Evolutionary conservation across 345 rosid species (phyloP).

Genomic region (Melaleuca quinquenervia): DNA sequence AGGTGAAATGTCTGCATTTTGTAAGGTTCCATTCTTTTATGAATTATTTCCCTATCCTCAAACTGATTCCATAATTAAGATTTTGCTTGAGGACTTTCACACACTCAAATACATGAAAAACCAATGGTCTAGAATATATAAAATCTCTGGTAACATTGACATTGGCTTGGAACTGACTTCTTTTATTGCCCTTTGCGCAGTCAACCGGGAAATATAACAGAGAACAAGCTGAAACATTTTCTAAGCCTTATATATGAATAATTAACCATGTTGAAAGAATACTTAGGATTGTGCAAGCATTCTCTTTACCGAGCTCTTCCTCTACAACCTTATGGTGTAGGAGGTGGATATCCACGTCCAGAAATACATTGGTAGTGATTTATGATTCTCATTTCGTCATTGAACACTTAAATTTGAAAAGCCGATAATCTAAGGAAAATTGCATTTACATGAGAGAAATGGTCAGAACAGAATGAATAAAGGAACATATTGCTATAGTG

Average conservation of each 20-base stretch:
- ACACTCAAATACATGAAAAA: too few relatives aligned
- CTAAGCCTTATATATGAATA: too few relatives aligned
- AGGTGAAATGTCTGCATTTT: not conserved
- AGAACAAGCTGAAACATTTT: too few relatives aligned
- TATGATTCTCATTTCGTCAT: not conserved
- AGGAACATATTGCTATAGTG: not conserved
- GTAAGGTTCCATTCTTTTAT: not conserved
- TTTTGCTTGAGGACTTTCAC: too few relatives aligned
- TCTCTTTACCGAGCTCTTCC: not conserved
- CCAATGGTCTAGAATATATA: too few relatives aligned
- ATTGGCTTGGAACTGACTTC: too few relatives aligned
- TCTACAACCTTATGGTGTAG: not conserved
- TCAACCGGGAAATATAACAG: too few relatives aligned
- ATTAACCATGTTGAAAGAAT: too few relatives aligned
- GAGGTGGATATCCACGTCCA: not conserved
- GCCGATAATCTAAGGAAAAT: not conserved
- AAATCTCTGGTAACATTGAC: too few relatives aligned
- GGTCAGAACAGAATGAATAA: not conserved
- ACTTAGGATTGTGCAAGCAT: not conserved
- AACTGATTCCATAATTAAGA: too few relatives aligned
- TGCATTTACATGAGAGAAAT: not conserved
- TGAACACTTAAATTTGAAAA: not conserved
- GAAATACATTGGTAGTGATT: not conserved
- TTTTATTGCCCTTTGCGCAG: too few relatives aligned
- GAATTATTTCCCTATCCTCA: too few relatives aligned